A percentile compares a stretch with the other conserved stretches of the same genome.
phyloP scores from a whole-genome alignment of 2,329 filamentous ascomycete genomes.

The Drechslerella dactyloides region DNA sequence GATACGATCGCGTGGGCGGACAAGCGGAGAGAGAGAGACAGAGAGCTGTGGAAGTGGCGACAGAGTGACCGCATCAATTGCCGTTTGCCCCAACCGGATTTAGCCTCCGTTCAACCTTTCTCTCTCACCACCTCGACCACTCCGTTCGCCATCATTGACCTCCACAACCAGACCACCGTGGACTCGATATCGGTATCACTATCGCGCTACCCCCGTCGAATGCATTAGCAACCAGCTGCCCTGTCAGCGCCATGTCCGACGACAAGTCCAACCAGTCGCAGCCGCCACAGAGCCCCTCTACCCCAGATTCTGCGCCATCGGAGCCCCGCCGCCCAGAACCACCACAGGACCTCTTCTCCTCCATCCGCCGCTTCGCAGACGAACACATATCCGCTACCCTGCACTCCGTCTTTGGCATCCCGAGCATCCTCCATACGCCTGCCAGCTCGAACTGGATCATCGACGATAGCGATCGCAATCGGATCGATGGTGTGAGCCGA shows the following conservation, averaged over 20 bases:
- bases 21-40: no score
- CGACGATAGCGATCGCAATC: slow-evolving; percentile 48
- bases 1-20: neutral
- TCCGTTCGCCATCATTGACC: neutral
- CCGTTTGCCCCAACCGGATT: slow-evolving; percentile 35
- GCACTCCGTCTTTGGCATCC: slow-evolving; percentile 54
- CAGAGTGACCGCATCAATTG: slow-evolving; percentile 23
- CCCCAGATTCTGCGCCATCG: slow-evolving; percentile 12
- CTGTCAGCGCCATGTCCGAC: slow-evolving; percentile 41
- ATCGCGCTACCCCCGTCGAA: neutral
- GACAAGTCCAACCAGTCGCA: slow-evolving; percentile 37
- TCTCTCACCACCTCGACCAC: neutral
- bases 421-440: slow-evolving; percentile 53
- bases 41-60: neutral
- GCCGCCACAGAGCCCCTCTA: slow-evolving; percentile 14
- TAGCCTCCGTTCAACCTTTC: slow-evolving; percentile 14
- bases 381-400: slow-evolving; percentile 53
- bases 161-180: neutral
- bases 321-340: slow-evolving; percentile 27
- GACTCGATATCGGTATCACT: neutral
- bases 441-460: slow-evolving; percentile 51
- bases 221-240: neutral
- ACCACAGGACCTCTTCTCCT: slow-evolving; percentile 51
- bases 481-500: slow-evolving; percentile 31
- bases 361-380: slow-evolving; percentile 54